These are phyloP conservation scores for Annona cherimola DNA, from an alignment of 164 flowering plant species.

Conservation along the genomic window DNA sequence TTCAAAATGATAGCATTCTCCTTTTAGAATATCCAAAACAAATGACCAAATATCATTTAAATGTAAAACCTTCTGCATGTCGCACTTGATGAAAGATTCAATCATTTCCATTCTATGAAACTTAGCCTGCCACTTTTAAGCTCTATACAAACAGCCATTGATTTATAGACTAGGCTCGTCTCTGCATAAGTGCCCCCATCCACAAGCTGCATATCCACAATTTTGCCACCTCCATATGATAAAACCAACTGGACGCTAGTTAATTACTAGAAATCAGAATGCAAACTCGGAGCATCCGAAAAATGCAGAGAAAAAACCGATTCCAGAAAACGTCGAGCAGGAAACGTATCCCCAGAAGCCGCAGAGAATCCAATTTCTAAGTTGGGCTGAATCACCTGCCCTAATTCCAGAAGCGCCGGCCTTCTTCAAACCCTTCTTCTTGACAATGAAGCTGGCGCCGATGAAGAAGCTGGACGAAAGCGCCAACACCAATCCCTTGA, in stretches of 20 bases:
- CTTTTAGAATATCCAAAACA: background rate
- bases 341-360: background rate
- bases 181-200: background rate
- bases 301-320: background rate
- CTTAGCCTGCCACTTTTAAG: background rate
- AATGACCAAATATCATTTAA: background rate
- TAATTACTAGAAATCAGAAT: background rate
- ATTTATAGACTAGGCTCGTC: background rate
- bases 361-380: background rate
- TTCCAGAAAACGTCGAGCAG: background rate
- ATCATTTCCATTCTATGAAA: background rate
- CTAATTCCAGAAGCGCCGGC: constrained; percentile 52
- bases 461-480: constrained; percentile 62
- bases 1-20: background rate
- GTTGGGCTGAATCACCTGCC: constrained; percentile 31
- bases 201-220: background rate
- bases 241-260: background rate
- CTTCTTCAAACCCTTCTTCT: constrained; percentile 58
- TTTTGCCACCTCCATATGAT: background rate
- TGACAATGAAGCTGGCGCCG: constrained; percentile 62
- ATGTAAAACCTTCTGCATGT: background rate
- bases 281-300: background rate
- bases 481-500: constrained; percentile 62
- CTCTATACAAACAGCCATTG: background rate
- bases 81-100: background rate